phyloP scores from a whole-genome alignment of 202 grass and related monocot species.

The Alloteropsis angusta region DNA sequence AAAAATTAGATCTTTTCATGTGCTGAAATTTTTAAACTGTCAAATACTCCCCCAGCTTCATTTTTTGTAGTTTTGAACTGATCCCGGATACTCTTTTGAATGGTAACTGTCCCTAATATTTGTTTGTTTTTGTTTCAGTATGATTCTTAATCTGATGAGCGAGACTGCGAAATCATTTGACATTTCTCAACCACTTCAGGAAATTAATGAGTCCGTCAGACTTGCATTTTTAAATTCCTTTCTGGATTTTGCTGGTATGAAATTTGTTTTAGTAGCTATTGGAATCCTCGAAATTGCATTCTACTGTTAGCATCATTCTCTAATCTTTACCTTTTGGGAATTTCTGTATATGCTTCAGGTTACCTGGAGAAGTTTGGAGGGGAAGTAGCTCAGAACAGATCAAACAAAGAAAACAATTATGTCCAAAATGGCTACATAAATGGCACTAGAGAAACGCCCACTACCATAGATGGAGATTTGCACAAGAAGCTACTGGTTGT shows the following conservation, averaged over 20 bases:
- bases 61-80: not conserved
- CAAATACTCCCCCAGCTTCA: not conserved
- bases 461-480: constrained; percentile 36
- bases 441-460: constrained; percentile 50
- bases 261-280: constrained; percentile 6
- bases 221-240: constrained; percentile 97
- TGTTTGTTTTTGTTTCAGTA: constrained; percentile 53
- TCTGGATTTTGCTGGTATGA: constrained; percentile 89
- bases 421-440: constrained; percentile 77
- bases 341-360: constrained; percentile 55
- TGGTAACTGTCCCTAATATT: constrained; percentile 7
- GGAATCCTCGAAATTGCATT: not conserved
- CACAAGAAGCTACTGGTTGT: constrained; percentile 88
- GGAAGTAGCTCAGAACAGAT: constrained; percentile 67
- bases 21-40: not conserved
- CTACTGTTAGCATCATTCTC: constrained; percentile 14
- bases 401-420: constrained; percentile 73
- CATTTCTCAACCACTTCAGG: constrained; percentile 77
- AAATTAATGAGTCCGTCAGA: constrained; percentile 97
- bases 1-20: not conserved
- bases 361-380: constrained; percentile 77
- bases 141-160: constrained; percentile 82
- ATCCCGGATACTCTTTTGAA: not conserved
- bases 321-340: constrained; percentile 12
- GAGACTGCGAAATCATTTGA: constrained; percentile 69